Base-by-base conservation (phyloP, 345 rosid genomes). In the Linum lewisii region DNA sequence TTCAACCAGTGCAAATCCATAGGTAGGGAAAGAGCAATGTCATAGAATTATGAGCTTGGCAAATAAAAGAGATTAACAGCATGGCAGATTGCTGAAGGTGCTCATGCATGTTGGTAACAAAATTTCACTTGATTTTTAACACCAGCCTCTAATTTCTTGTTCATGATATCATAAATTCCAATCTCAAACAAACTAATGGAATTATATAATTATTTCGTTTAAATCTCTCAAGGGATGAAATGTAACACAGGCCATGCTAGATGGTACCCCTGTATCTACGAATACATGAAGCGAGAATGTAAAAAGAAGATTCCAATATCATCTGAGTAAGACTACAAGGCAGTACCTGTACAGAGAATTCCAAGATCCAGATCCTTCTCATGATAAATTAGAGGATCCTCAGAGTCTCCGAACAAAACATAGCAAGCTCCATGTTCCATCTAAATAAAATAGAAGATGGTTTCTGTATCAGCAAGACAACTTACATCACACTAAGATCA, bases 301-400 rank as follows among this genome's bases (percentile, higher is more conserved):
- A 36, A 24, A 38, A 21, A 52, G 21, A 18, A n/a, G 21, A 20
- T 21, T 23, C 22, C 24, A 20, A 7, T 6, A 9, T 52, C 54
- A 24, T 23, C 54, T 37, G 15, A 6, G 3, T 5, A 60, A 51
- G 22, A 59, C 20, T 9, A 57, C 22, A 61, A 59, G 16, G 47
- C 18, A 42, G 67, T 73, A 92, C 98, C 95, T 86, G 84, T 79
- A 42, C 49, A 63, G 64, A 92, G 75, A 34, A 69, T 65, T 65
- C 72, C 82, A 47, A 82, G 58, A 73, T 88, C 83, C 26, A 80
- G 71, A 42, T 71, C 85, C 66, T 72, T 77, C 57, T 77, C 82
- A 56, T 67, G 64, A 73, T 72, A 82, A 63, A 69, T 63, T 59
- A 71, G 24, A 71, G 89, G 82, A 66, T 69, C 74, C 76, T 42